Conservation (phyloP, 2,329 filamentous ascomycete genomes). For the Thyridium curvatum region DNA sequence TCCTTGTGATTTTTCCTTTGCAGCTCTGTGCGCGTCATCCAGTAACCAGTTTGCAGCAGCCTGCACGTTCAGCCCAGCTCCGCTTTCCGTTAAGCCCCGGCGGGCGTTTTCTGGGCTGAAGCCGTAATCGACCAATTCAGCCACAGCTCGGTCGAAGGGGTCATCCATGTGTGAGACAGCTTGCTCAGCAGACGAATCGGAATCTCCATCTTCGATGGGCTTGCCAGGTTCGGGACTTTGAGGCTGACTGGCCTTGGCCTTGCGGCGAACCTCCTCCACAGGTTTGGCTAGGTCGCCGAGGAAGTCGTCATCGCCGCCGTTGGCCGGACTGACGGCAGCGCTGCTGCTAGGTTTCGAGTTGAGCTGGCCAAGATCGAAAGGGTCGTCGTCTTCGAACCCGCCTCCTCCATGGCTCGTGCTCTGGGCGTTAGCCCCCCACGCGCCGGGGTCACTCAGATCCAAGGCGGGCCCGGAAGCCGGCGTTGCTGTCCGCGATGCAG, state of each 20-base stretch:
- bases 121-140: slow-evolving; percentile 90
- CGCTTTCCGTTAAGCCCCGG: slow-evolving; percentile 72
- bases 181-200: slow-evolving; percentile 39
- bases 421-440: slow-evolving; percentile 38
- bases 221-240: slow-evolving; percentile 46
- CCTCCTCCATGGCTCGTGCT: slow-evolving; percentile 19
- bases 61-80: slow-evolving; percentile 74
- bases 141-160: slow-evolving; percentile 71
- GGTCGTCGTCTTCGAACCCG: slow-evolving; percentile 71
- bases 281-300: slow-evolving; percentile 59
- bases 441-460: slow-evolving; percentile 46
- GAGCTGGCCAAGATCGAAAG: slow-evolving; percentile 72
- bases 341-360: slow-evolving; percentile 29
- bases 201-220: slow-evolving; percentile 45
- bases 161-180: slow-evolving; percentile 39
- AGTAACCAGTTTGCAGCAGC: slow-evolving; percentile 83
- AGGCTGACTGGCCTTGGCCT: slow-evolving; percentile 24
- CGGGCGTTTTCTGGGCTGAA: slow-evolving; percentile 82
- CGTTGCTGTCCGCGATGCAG: slow-evolving; percentile 33
- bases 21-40: slow-evolving; percentile 82
- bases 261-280: slow-evolving; percentile 55
- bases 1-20: slow-evolving; percentile 61
- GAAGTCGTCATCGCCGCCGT: slow-evolving; percentile 50
- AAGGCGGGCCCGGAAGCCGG: slow-evolving; percentile 35
- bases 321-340: slow-evolving; percentile 18